Percentiles rank a stretch among this genome's conserved stretches.
phyloP scores from a whole-genome alignment of 2,329 filamentous ascomycete genomes.

The Paraphaeosphaeria sporulosa region DNA sequence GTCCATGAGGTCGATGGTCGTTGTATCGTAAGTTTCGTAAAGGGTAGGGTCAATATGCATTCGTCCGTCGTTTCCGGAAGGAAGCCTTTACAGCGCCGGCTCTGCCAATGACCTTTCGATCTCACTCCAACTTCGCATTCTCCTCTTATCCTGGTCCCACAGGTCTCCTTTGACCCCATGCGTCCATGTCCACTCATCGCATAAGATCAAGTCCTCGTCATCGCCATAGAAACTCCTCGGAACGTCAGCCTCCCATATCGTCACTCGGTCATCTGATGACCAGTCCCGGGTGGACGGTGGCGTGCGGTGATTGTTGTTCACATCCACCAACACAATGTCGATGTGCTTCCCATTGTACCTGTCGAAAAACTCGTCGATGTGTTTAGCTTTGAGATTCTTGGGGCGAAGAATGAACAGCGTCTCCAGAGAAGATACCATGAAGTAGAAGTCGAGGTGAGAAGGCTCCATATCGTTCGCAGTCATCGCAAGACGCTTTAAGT shows the following conservation, averaged over 20 bases:
- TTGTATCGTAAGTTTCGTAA: neutral
- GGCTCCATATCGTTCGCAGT: conserved; percentile 25
- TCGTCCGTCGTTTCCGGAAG: neutral
- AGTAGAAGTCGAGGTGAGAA: conserved; percentile 26
- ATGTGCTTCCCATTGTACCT: conserved; percentile 29
- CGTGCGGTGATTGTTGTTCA: conserved; percentile 34
- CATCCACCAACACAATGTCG: conserved; percentile 36
- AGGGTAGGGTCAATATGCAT: too few species aligned
- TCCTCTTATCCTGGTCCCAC: conserved; percentile 29
- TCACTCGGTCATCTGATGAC: conserved; percentile 29
- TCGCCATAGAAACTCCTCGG: conserved; percentile 40
- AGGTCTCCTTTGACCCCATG: conserved; percentile 32
- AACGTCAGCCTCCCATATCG: conserved; percentile 38
- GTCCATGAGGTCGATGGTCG: neutral
- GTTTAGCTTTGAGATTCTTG: conserved; percentile 17
- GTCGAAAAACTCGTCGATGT: conserved; percentile 30
- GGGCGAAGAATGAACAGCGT: conserved; percentile 29
- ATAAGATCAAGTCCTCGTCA: conserved; percentile 32
- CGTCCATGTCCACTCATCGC: conserved; percentile 36
- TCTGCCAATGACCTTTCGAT: conserved; percentile 23
- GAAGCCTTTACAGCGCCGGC: conserved; percentile 14
- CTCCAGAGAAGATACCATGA: conserved; percentile 26
- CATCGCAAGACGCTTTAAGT: conserved; percentile 36
- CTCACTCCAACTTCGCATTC: conserved; percentile 32
- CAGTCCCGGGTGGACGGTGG: conserved; percentile 30